A percentile compares a stretch with the other conserved stretches of the same genome.
Conservation (phyloP, 2,329 filamentous ascomycete genomes). For the Rutstroemia sp. region DNA sequence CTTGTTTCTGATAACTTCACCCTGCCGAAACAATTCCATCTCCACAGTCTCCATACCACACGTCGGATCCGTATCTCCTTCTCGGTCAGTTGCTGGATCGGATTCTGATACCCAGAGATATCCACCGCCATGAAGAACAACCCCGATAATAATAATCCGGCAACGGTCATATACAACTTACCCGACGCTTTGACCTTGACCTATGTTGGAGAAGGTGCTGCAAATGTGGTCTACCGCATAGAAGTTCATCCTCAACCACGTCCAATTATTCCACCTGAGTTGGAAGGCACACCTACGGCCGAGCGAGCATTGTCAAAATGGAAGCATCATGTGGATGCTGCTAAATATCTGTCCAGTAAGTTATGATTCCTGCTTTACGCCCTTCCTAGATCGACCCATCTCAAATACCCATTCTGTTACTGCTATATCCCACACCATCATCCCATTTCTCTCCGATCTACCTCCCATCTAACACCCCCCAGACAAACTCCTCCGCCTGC, state of each 20-base stretch:
- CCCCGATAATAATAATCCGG: background rate
- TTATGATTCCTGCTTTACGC: background rate
- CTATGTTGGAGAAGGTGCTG: constrained; percentile 62
- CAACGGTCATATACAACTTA: background rate
- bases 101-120: background rate
- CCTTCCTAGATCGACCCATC: background rate
- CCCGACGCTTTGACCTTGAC: background rate
- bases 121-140: constrained; percentile 1
- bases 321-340: constrained; percentile 8
- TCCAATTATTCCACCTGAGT: constrained; percentile 26
- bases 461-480: constrained; percentile 13
- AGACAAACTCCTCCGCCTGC: constrained; percentile 51
- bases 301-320: constrained; percentile 10
- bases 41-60: too few relatives aligned
- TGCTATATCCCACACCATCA: background rate
- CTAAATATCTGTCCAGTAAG: background rate
- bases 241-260: constrained; percentile 26
- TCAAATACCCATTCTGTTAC: background rate
- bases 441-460: background rate
- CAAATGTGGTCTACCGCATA: constrained; percentile 68
- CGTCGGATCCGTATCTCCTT: background rate
- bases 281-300: constrained; percentile 16
- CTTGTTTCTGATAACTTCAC: too few relatives aligned
- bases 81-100: too few relatives aligned
- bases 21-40: too few relatives aligned